A percentile compares a stretch with the other conserved stretches of the same genome.
Conservation (phyloP, 1,284 basidiomycete genomes). For the Melampsora larici-populina region DNA sequence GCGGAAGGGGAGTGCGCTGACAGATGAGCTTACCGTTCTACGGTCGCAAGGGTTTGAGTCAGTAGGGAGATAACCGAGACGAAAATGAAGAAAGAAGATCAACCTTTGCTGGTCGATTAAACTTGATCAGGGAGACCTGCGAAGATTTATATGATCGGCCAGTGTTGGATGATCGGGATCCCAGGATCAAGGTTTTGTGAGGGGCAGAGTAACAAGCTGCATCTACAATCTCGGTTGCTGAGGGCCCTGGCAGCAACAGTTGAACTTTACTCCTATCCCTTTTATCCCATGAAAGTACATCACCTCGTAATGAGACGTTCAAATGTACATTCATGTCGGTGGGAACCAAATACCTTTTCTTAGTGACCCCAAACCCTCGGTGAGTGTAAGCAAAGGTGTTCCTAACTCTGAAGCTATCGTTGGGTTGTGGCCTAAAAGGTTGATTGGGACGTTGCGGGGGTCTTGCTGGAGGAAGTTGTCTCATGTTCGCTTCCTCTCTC, state of each 20-base stretch:
- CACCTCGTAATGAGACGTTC: slow-evolving; percentile 27
- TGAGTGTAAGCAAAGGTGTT: neutral
- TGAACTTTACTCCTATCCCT: slow-evolving; percentile 10
- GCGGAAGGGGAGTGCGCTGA: slow-evolving; percentile 4
- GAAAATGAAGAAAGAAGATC: neutral
- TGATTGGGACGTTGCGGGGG: neutral
- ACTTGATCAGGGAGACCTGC: slow-evolving; percentile 21
- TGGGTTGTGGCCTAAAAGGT: neutral
- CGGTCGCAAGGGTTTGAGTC: neutral
- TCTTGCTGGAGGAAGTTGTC: neutral
- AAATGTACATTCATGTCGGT: slow-evolving; percentile 21
- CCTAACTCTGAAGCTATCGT: neutral
- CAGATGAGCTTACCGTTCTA: slow-evolving; percentile 8
- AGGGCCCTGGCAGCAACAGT: slow-evolving; percentile 23
- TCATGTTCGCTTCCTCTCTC: neutral
- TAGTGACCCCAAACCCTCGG: slow-evolving; percentile 27
- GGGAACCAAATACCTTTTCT: slow-evolving; percentile 25
- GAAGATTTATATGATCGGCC: neutral
- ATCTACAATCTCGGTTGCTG: slow-evolving; percentile 33
- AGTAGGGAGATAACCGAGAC: neutral
- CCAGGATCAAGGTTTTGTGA: slow-evolving; percentile 24
- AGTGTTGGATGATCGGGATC: neutral
- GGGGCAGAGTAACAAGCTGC: slow-evolving; percentile 18
- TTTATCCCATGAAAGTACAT: slow-evolving; percentile 30
- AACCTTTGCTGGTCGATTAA: slow-evolving; percentile 7